Evolutionary conservation across 1,284 basidiomycete genomes (phyloP), one percentile per base, ranked within the genome.

Genomic region (Cerrena zonata): DNA sequence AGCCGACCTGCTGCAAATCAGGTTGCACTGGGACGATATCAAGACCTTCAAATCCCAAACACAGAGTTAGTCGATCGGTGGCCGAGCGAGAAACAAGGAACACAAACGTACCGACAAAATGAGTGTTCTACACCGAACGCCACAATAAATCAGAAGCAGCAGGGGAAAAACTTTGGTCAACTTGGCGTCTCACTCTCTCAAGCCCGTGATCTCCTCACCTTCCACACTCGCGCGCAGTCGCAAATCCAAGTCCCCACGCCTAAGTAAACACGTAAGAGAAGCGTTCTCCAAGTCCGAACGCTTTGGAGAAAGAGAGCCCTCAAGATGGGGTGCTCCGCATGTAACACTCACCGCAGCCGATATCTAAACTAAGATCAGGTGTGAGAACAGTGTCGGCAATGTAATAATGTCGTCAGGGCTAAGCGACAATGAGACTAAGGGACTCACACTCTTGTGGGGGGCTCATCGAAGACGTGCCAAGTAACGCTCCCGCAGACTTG

Each of bases 1-100:
- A 74, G 5, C 78, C 78, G 15, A 80, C 65, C 53, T 73, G 78
- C 15, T 71, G 63, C 13, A 86, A 70, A 61, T 86, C 75, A 4
- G 84, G 83, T 48, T 86, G 81, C 1, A 86, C 64, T 11, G 84
- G 81, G 0, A 85, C 83, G 40, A 86, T 67, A 57, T 87, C 84
- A 43, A 87, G 61, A n/a, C 84, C 84, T 80, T 62, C 27, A 48
- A 54, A 49, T n/a, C n/a, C n/a, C n/a, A n/a, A n/a, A n/a, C n/a
- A n/a, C n/a, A n/a, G n/a, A n/a, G n/a, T n/a, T n/a, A n/a, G n/a
- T n/a, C n/a, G n/a, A n/a, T 11, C 15, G 40, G 40, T 34, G 13
- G 22, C 21, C 36, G 4, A 42, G 25, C 22, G 45, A 23, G 19
- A 4, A 21, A 19, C 22, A 15, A 7, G 30, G 30, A 15, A 7